Percentiles rank a stretch among this genome's conserved stretches.
Conservation (phyloP, 163 green algal species). For the Prototheca cutis region DNA sequence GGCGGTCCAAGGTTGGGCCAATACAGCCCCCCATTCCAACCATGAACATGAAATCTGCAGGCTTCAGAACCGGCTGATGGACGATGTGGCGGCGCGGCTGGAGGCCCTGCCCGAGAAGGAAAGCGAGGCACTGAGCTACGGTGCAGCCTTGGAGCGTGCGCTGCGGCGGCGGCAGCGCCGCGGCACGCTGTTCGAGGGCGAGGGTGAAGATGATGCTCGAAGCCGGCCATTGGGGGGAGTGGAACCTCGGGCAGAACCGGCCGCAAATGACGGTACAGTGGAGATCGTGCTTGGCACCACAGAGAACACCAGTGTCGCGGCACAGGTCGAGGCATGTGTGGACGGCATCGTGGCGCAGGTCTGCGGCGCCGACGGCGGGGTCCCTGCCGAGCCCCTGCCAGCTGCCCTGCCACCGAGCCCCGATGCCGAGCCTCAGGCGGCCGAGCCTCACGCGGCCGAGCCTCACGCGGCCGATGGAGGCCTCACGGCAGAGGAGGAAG, state of each 20-base stretch:
- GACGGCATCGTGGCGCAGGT: too few species aligned
- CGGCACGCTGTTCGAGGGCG: conserved; percentile 3
- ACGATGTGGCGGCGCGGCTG: conserved; percentile 15
- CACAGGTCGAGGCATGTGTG: too few species aligned
- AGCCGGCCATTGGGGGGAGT: too few species aligned
- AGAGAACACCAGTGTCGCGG: too few species aligned
- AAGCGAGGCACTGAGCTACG: conserved; percentile 10
- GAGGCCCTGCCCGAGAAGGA: conserved; percentile 15
- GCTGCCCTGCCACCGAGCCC: too few species aligned
- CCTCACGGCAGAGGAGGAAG: conserved; percentile 3
- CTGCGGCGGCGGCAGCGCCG: conserved; percentile 4
- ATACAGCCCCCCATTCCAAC: too few species aligned
- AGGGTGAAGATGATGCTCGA: conserved; percentile 2
- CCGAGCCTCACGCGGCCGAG: neutral
- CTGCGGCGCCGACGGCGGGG: too few species aligned
- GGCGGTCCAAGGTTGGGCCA: too few species aligned
- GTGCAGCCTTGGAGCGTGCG: conserved; percentile 8
- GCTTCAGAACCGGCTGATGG: conserved; percentile 33
- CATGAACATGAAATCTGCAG: conserved; percentile 9
- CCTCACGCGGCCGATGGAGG: neutral
- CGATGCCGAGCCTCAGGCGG: neutral
- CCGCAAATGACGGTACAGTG: too few species aligned
- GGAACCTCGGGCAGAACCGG: too few species aligned
- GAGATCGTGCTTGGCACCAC: too few species aligned
- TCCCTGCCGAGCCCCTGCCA: neutral